Conservation (phyloP, 1,139 yeast genomes). For the Kurtzmaniella natalensis region DNA sequence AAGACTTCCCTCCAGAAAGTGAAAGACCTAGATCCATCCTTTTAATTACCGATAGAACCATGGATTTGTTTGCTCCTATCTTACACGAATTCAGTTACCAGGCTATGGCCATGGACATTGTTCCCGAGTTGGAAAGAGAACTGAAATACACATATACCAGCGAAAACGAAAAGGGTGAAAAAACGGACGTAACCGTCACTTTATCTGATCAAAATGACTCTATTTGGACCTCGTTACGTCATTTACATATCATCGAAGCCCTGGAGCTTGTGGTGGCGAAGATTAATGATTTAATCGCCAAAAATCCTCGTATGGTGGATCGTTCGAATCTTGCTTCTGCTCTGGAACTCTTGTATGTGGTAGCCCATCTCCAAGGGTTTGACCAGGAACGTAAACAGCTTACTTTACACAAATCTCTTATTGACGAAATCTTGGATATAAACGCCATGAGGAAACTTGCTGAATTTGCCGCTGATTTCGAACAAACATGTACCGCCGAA, state of each 20-base stretch:
- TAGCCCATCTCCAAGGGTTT: slow-evolving; percentile 64
- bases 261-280: slow-evolving; percentile 59
- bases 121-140: slow-evolving; percentile 45
- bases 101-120: slow-evolving; percentile 83
- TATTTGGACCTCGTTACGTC: slow-evolving; percentile 72
- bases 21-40: slow-evolving; percentile 69
- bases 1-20: slow-evolving; percentile 53
- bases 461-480: slow-evolving; percentile 61
- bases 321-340: slow-evolving; percentile 57
- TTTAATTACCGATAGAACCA: slow-evolving; percentile 73
- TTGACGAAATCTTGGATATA: slow-evolving; percentile 52
- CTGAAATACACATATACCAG: slow-evolving; percentile 57
- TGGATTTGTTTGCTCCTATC: slow-evolving; percentile 81
- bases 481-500: slow-evolving; percentile 71
- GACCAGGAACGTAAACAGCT: slow-evolving; percentile 62
- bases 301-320: slow-evolving; percentile 69
- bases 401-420: slow-evolving; percentile 55
- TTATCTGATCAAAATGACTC: slow-evolving; percentile 63
- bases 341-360: slow-evolving; percentile 59
- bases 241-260: slow-evolving; percentile 73
- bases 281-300: slow-evolving; percentile 63
- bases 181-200: slow-evolving; percentile 35
- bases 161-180: slow-evolving; percentile 58
- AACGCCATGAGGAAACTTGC: slow-evolving; percentile 54
- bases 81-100: slow-evolving; percentile 92